Base-by-base conservation (phyloP, 129 eudicot species). In the Mikania micrantha region DNA sequence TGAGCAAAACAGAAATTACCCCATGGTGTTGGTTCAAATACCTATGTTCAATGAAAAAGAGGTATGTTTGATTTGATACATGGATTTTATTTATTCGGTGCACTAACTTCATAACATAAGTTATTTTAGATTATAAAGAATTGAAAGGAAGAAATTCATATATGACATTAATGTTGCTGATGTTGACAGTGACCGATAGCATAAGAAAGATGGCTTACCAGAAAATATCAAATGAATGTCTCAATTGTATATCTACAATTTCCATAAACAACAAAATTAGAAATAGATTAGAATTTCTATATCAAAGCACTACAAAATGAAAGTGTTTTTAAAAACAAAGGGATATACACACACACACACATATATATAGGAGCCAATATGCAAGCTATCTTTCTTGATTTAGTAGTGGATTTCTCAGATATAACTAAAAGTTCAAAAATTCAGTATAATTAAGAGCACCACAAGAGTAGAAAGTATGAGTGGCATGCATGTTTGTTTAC, bases 11-110 rank as follows among this genome's bases (percentile, higher is more conserved):
- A 84, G 70, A 62, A 77, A 76, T 63, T 77, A 80, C 69, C 96
- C 96, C 19, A 86, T 56, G 80, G 94, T 86, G 76, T 67, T 90
- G 80, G 77, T 86, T 64, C 96, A 90, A 54, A 79, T 90, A 56
- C 96, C 96, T 13, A 90, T 90, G 96, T 90, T 28, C 59, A 90
- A 90, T n/a, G 96, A 90, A 73, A 86, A 81, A 71, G 96, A 90
- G 96, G 96, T 90, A 89, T 39, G 48, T 22, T 45, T 47, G 12
- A 41, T 64, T 28, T 19, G 41, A 53, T 62, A 25, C 22, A 42
- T 71, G 44, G 41, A 52, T 53, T 57, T 24, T 17, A 47, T 13
- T 27, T 56, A 42, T 70, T 73, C 11, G 24, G 77, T 49, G 71
- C 71, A 52, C 38, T 49, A 62, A 62, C 28, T 60, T 72, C 52